Evolutionary conservation across 2,329 filamentous ascomycete species (phyloP), one percentile per base, ranked within the genome.

Genomic region (Celoporthe dispersa): DNA sequence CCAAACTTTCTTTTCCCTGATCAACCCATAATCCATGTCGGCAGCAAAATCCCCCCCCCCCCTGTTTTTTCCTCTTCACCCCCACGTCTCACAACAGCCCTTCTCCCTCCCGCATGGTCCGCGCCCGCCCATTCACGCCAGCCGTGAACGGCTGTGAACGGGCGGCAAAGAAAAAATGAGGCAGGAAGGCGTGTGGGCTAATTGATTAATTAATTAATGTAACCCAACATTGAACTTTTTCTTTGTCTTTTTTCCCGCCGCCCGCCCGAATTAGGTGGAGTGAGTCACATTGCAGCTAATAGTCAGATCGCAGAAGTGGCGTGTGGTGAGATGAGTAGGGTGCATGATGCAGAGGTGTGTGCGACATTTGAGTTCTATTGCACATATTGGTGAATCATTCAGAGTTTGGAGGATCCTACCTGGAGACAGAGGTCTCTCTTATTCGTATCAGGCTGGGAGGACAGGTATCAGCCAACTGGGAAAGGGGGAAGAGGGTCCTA

Each of bases 121-220:
- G 41, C 48, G 25, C 48, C 48, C 25, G n/a, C 28, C 63, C 39
- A 53, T 69, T 64, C 69, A 71, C 67, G 35, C 57, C 44, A 37
- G 48, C 37, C 48, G 69, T 71, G 67, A 69, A 69, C 48, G 39
- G 9, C n/a, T 11, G 69, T 69, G 69, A 66, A 60, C 59, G 44
- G 66, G 51, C n/a, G 19, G 19, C 22, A 48, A 8, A 11, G 37
- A 39, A 44, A 44, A 6, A 64, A 51, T n/a, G 39, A 25, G 44
- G 53, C 35, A 41, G 22, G 11, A 51, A 35, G 4, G 53, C 64
- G 48, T 37, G 28, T 19, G 25, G 28, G 4, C n/a, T n/a, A n/a
- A n/a, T n/a, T n/a, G n/a, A 7, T 2, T 48, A 48, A n/a, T 48
- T n/a, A n/a, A 62, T 25, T 35, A 39, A 65, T 70, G 68, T 51